Conservation (phyloP, 192 early-diverging fungal genomes). For the Mortierella hygrophila region DNA sequence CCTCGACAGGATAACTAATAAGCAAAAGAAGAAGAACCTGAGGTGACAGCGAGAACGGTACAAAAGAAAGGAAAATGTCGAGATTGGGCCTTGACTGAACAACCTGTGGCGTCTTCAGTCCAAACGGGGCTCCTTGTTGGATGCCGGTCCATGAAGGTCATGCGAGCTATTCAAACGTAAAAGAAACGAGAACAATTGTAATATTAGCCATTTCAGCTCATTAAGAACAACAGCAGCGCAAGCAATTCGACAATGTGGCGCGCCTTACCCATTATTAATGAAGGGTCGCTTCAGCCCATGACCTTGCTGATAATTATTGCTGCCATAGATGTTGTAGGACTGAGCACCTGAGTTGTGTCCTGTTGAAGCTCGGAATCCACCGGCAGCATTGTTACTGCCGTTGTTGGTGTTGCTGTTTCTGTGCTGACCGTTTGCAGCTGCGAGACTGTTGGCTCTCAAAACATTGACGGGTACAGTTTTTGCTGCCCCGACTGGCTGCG, state of each 20-base stretch:
- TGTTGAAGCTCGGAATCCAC: not conserved
- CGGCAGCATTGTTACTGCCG: not conserved
- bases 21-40: too few relatives aligned
- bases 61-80: not conserved
- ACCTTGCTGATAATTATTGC: not conserved
- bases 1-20: too few relatives aligned
- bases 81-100: not conserved
- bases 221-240: too few relatives aligned
- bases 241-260: not conserved
- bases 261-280: not conserved
- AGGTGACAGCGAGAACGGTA: not conserved
- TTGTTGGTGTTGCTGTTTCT: constrained; percentile 2
- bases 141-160: constrained; percentile 1
- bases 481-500: not conserved
- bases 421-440: constrained; percentile 22
- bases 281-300: constrained; percentile 33
- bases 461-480: constrained; percentile 1
- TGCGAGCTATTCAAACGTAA: not conserved
- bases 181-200: not conserved
- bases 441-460: constrained; percentile 31
- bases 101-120: not conserved
- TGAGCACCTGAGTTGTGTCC: not conserved
- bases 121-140: constrained; percentile 29
- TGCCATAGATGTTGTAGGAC: not conserved
- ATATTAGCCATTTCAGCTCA: too few relatives aligned